These are phyloP conservation scores for Chionographis japonica DNA, from an alignment of 106 monocot species.

Conservation along the genomic window DNA sequence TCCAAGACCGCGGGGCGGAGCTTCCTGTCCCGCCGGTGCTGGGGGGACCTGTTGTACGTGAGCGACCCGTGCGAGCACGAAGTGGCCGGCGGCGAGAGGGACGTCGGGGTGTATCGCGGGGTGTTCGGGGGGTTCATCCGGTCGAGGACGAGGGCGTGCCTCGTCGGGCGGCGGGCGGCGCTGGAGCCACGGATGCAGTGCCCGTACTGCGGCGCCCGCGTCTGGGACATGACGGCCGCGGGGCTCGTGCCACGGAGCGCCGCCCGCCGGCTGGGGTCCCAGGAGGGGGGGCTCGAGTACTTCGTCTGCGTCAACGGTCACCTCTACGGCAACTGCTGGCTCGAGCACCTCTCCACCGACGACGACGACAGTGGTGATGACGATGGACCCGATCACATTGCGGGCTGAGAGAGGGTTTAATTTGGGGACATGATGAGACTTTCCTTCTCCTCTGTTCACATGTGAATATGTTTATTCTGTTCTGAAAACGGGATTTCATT, in stretches of 20 bases:
- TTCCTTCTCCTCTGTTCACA: no score
- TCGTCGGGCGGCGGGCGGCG: conserved; percentile 35
- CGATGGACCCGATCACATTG: not conserved
- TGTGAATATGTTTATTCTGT: no score
- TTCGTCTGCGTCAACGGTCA: conserved; percentile 81
- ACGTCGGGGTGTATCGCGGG: conserved; percentile 61
- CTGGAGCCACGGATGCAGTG: conserved; percentile 56
- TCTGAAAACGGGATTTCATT: no score
- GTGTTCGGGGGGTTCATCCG: conserved; percentile 58
- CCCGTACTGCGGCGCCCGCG: conserved; percentile 69
- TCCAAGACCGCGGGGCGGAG: conserved; percentile 73
- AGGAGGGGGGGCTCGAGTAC: conserved; percentile 46
- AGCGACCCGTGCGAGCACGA: conserved; percentile 79
- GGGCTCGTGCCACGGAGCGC: conserved; percentile 53
- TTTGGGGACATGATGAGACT: no score
- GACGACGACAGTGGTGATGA: not conserved
- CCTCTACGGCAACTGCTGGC: conserved; percentile 71
- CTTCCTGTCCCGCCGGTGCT: conserved; percentile 48
- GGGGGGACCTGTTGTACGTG: conserved; percentile 54
- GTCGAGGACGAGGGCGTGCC: conserved; percentile 46
- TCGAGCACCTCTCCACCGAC: conserved; percentile 50
- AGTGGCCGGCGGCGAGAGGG: conserved; percentile 13
- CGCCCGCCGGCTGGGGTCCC: conserved; percentile 46
- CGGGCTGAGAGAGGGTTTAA: no score
- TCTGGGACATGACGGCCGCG: conserved; percentile 76